Evolutionary conservation across 2,329 filamentous ascomycete genomes (phyloP).

Genomic region (Aureobasidium subglaciale): DNA sequence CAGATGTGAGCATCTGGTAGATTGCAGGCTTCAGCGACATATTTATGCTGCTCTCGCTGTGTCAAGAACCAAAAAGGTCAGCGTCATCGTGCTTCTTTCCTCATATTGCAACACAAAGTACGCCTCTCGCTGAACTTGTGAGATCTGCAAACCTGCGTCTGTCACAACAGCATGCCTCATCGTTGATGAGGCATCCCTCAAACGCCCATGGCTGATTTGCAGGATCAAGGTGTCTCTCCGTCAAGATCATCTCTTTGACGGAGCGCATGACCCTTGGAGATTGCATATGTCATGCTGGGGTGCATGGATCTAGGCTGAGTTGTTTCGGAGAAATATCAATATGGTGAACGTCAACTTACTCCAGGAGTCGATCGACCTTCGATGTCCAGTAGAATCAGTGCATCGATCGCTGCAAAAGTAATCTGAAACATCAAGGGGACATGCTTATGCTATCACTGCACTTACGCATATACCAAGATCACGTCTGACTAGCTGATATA

Average conservation of each 20-base stretch:
- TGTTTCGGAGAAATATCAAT: neutral
- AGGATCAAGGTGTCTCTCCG: neutral
- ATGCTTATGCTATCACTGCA: neutral
- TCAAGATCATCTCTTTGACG: neutral
- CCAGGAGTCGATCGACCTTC: too few species aligned
- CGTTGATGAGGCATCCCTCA: neutral
- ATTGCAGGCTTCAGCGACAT: neutral
- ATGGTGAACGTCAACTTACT: too few species aligned
- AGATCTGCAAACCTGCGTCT: neutral
- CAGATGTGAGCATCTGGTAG: too few species aligned
- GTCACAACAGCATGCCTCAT: neutral
- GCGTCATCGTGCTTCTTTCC: neutral
- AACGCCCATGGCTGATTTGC: neutral
- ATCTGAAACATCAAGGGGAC: neutral
- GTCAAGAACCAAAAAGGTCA: neutral
- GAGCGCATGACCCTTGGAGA: slow-evolving; percentile 5
- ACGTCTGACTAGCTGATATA: neutral
- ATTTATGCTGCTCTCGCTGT: neutral
- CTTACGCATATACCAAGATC: neutral
- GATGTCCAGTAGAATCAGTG: neutral
- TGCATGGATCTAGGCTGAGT: slow-evolving; percentile 4
- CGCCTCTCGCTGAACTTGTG: neutral
- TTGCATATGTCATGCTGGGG: neutral
- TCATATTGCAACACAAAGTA: slow-evolving; percentile 4
- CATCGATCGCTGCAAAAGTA: neutral